These are phyloP conservation scores for Penicillium flavigenum DNA, from an alignment of 495 filamentous ascomycete genomes.

Conservation along the genomic window DNA sequence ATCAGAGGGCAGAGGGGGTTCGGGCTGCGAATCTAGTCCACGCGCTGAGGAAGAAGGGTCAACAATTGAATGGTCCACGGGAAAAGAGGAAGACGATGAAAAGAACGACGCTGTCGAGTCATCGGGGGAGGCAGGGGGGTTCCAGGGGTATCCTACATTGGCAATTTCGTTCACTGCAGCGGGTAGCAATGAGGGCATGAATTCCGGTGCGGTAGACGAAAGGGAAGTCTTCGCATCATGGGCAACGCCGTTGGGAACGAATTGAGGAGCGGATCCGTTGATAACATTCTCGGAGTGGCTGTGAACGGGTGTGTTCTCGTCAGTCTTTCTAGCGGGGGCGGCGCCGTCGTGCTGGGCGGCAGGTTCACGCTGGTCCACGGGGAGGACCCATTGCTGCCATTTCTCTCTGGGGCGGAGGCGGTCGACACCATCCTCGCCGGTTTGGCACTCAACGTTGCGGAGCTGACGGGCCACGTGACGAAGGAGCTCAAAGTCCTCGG, in stretches of 20 bases:
- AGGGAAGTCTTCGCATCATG: conserved; percentile 55
- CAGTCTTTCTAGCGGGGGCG: conserved; percentile 25
- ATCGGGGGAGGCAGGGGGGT: conserved; percentile 22
- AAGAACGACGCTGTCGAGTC: background rate
- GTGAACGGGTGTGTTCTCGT: conserved; percentile 31
- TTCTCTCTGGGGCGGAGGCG: conserved; percentile 72
- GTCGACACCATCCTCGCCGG: conserved; percentile 71
- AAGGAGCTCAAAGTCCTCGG: conserved; percentile 69
- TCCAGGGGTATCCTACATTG: conserved; percentile 46
- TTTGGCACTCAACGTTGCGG: conserved; percentile 64
- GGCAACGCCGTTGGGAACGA: conserved; percentile 40
- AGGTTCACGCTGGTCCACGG: conserved; percentile 57
- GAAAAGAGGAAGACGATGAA: conserved; percentile 19
- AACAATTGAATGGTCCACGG: conserved; percentile 56
- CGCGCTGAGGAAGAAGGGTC: conserved; percentile 45
- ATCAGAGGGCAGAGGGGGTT: conserved; percentile 11
- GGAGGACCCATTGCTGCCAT: conserved; percentile 80
- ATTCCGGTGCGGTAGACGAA: conserved; percentile 75
- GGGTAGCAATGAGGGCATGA: conserved; percentile 56
- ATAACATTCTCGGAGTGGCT: conserved; percentile 26
- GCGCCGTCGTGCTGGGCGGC: conserved; percentile 62
- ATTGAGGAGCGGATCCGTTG: conserved; percentile 36
- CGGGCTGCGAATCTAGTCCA: conserved; percentile 25
- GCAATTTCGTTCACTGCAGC: conserved; percentile 35
- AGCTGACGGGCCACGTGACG: conserved; percentile 71